phyloP scores from a whole-genome alignment of 176 grass and related monocot genomes.

The Alloteropsis semialata region DNA sequence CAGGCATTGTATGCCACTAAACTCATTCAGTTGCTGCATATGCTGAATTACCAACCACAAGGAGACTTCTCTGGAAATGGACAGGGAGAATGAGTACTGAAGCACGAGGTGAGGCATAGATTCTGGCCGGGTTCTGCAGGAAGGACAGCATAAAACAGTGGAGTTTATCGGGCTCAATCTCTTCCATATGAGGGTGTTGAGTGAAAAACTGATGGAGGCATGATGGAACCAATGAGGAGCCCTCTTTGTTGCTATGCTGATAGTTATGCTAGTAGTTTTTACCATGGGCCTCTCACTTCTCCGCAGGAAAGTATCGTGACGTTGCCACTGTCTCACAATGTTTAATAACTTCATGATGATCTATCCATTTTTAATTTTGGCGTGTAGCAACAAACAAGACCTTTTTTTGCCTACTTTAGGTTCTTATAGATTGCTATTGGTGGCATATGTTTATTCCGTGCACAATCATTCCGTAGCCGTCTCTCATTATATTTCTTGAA shows the following conservation, averaged over 20 bases:
- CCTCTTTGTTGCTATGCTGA: slow-evolving; percentile 3
- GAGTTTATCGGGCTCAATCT: too few relatives aligned
- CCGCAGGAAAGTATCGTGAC: background rate
- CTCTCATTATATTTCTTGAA: background rate
- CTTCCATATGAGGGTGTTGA: too few relatives aligned
- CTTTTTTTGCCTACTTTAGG: background rate
- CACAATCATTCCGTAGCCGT: background rate
- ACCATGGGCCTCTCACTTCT: background rate
- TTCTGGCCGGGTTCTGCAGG: too few relatives aligned
- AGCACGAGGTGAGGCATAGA: too few relatives aligned
- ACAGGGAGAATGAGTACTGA: too few relatives aligned
- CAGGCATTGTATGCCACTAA: too few relatives aligned
- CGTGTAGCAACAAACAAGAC: background rate
- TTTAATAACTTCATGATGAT: background rate
- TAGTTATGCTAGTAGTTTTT: background rate
- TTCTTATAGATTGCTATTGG: background rate
- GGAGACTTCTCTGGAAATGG: too few relatives aligned
- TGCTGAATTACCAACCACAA: too few relatives aligned
- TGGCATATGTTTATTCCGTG: background rate
- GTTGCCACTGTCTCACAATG: background rate
- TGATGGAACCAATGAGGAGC: background rate
- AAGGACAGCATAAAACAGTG: too few relatives aligned
- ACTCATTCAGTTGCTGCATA: too few relatives aligned
- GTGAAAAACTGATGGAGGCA: too few relatives aligned
- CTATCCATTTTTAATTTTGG: background rate